Base-by-base conservation (phyloP, 768 basidiomycete genomes). In the Boletellus sp. region DNA sequence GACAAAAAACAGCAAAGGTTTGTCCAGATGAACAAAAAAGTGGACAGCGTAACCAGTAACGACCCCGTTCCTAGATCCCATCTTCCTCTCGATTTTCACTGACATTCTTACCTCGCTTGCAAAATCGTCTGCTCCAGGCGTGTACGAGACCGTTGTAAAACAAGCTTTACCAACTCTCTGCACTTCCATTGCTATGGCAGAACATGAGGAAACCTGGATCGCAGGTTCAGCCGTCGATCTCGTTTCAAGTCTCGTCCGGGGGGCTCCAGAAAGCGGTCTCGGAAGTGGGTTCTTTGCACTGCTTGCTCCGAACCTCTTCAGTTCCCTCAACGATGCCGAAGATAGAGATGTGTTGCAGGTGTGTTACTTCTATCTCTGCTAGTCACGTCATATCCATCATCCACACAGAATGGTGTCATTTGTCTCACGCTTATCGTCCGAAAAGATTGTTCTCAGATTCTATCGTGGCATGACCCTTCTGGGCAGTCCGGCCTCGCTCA, bases 301-400 rank as follows among this genome's bases (percentile, higher is more conserved):
- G 24, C 70, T 95, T 34, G 92, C 88, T 2, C 85, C 86, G 0
- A 77, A 72, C 46, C 68, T 98, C 8, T 92, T 97, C 66, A 75
- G 74, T 34, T 83, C 83, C 46, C 68, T 98, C 43, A 65, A 70
- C 17, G 68, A 70, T 9, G 79, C 90, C 0, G 91, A 94, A 55
- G 96, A 98, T 61, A 80, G 93, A 55, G 94, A 94, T 61, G 81
- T 87, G 13, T 65, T 90, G 32, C 89, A 91, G 74, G 88, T 87
- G 53, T 46, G 59, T 49, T 19, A 19, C 19, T 50, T 10, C 47
- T 22, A 8, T n/a, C 12, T 10, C 10, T 20, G 3, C 15, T 32
- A 15, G 9, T 6, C 46, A 31, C 35, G 6, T 43, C 26, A 51
- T 19, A 49, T 40, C 38, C 5, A 44, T 45, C 9, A 15, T 32